Base-by-base conservation (phyloP, 345 rosid species). In the Dipteronia dyeriana region DNA sequence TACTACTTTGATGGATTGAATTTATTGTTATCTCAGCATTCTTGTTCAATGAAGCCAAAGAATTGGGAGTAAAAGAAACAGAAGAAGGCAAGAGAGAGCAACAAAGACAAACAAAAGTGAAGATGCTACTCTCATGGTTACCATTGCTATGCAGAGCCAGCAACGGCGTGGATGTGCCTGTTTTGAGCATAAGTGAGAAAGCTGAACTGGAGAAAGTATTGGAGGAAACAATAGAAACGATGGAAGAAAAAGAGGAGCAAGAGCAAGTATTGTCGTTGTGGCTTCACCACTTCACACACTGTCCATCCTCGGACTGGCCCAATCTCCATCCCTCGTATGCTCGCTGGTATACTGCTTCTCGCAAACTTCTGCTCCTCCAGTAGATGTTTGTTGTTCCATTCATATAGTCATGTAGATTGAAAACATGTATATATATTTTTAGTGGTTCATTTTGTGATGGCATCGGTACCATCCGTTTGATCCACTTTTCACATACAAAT, bases 301-400 rank as follows among this genome's bases (percentile, higher is more conserved):
- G 84, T 68, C 73, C 94, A 5, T 84, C 92, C 73, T 90, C 97
- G 2, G 98, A 95, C 77, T 92, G 97, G 98, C 98, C 98, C 63
- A 89, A 95, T 59, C 97, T 95, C 73, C 86, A 82, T 39, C 67
- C 81, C 59, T 88, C 89, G 12, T 95, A 86, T 80, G 68, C 86
- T 56, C 90, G 88, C 65, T 95, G 97, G 97, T 92, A 91, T 75
- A 57, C 75, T 31, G 81, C 91, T 70, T 89, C 98, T 82, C 97
- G 97, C 66, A 83, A 82, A 79, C 88, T 85, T 73, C 82, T 92
- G 49, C 81, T 84, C 71, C 83, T 77, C 26, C 76, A 80, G 19
- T 80, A 56, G 61, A 56, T 56, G 23, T 49, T 34, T 34, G 38
- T 34, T 34, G 38, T 49, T 49, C 54, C 14, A 49, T 49, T 2